Evolutionary conservation across 164 flowering plant species (phyloP).

Genomic region (Magnolia kwangsiensis): DNA sequence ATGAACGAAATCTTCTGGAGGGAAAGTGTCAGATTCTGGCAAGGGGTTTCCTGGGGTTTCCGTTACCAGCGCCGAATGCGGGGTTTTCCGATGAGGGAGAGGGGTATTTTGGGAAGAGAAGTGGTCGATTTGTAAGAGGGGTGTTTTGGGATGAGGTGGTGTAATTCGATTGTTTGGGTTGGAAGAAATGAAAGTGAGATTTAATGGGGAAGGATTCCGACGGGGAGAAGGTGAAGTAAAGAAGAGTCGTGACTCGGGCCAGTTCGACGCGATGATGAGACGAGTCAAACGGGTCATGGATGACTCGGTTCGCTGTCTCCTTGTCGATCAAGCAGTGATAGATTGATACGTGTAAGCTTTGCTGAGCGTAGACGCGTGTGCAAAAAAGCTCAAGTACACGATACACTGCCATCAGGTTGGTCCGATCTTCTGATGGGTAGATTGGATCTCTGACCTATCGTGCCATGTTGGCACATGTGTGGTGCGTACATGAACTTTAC

Average conservation of each 20-base stretch:
- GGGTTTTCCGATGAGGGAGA: not conserved
- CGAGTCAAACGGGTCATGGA: constrained; percentile 23
- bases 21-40: constrained; percentile 18
- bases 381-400: no score
- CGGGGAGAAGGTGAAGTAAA: not conserved
- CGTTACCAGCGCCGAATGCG: constrained; percentile 18
- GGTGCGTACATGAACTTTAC: no score
- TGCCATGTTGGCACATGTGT: no score
- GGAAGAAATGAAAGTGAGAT: constrained; percentile 3
- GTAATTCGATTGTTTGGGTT: not conserved
- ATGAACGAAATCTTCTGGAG: constrained; percentile 36
- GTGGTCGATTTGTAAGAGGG: not conserved
- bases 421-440: no score
- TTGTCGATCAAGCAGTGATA: no score
- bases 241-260: constrained; percentile 19
- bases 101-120: not conserved
- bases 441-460: no score
- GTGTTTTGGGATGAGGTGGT: not conserved
- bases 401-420: no score
- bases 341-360: no score
- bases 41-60: not conserved
- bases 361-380: no score
- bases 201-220: constrained; percentile 6
- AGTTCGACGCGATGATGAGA: constrained; percentile 7
- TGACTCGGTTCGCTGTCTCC: not conserved